A percentile compares a stretch with the other conserved stretches of the same genome.
Evolutionary conservation across 1,139 yeast genomes (phyloP).

Genomic region (Debaryomyces robertsiae): DNA sequence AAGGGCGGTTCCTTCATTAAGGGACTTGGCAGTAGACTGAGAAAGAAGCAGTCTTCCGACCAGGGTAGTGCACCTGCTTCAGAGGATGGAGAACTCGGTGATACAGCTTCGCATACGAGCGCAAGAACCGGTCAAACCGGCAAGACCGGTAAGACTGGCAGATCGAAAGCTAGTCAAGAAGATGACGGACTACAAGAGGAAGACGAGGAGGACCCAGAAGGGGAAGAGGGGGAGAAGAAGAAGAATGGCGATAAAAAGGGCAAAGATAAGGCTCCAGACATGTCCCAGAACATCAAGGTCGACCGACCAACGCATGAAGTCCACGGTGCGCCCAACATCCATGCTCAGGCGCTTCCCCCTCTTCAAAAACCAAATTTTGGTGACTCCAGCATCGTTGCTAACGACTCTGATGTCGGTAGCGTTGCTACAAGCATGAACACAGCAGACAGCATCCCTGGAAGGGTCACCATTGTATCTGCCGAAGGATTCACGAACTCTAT

Average conservation of each 20-base stretch:
- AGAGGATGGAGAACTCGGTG: conserved; percentile 5
- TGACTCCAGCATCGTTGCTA: conserved; percentile 11
- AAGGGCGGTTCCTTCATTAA: conserved; percentile 48
- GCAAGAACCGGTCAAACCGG: conserved; percentile 9
- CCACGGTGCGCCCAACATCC: conserved; percentile 38
- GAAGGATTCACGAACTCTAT: conserved; percentile 32
- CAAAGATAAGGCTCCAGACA: conserved; percentile 3
- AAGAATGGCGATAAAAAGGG: conserved; percentile 9
- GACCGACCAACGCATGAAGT: conserved; percentile 14
- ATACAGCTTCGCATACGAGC: conserved; percentile 7
- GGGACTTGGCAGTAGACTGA: conserved; percentile 31
- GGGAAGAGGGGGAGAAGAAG: conserved; percentile 1
- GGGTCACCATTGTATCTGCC: conserved; percentile 51
- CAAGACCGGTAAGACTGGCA: conserved; percentile 6
- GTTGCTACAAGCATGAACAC: conserved; percentile 44
- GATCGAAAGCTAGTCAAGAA: conserved; percentile 8
- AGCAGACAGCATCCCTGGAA: conserved; percentile 52
- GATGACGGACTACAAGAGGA: conserved; percentile 12
- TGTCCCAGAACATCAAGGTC: conserved; percentile 17
- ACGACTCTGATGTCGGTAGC: conserved; percentile 32
- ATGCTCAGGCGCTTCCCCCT: conserved; percentile 41
- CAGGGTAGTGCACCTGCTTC: conserved; percentile 12
- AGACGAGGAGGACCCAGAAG: conserved; percentile 3
- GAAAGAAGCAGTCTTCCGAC: conserved; percentile 20
- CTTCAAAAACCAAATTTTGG: conserved; percentile 38